Evolutionary conservation across 257 asterid species (phyloP), one percentile per base, ranked within the genome.

Genomic region (Cinchona pubescens): DNA sequence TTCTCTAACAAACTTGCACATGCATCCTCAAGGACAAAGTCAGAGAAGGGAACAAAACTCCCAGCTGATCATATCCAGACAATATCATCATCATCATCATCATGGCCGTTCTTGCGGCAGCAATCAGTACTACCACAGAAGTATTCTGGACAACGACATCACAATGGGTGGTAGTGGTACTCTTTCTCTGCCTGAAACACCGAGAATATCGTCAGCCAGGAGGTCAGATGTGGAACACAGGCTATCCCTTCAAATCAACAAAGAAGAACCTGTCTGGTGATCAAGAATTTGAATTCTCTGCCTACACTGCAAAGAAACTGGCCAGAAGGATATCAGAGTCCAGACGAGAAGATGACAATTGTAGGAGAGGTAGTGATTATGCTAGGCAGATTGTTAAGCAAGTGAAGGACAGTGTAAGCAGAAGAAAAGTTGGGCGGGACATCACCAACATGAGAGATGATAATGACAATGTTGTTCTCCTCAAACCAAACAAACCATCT

Each of bases 211-310:
- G 56, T 83, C 84, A 8, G 85, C 89, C 7, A 79, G 95, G 49
- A 85, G 89, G 78, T 89, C 98, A 4, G 97, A 92, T 29, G 90
- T 81, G 27, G 98, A 88, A 19, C 90, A 86, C 85, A 75, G 98
- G 69, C 87, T 86, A 2, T 90, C 97, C 3, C 89, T 92, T 46
- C 96, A 89, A 74, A 77, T 87, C 53, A 85, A 83, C 82, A 89
- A 89, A 75, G 94, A 92, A 72, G 87, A 84, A 53, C 42, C 38
- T 2, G 40, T 2, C n/a, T n/a, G n/a, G n/a, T n/a, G n/a, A n/a
- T n/a, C 83, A 83, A 4, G 86, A 82, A 10, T 67, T 74, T 30
- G 82, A 79, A 7, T 59, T 51, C 29, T 75, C 82, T 37, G 78
- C 81, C 35, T 46, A 12, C 14, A 2, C 51, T 0, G 74, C 70